These are phyloP conservation scores for Phytophthora colocasiae DNA, from an alignment of 352 stramenopile species.

Conservation along the genomic window DNA sequence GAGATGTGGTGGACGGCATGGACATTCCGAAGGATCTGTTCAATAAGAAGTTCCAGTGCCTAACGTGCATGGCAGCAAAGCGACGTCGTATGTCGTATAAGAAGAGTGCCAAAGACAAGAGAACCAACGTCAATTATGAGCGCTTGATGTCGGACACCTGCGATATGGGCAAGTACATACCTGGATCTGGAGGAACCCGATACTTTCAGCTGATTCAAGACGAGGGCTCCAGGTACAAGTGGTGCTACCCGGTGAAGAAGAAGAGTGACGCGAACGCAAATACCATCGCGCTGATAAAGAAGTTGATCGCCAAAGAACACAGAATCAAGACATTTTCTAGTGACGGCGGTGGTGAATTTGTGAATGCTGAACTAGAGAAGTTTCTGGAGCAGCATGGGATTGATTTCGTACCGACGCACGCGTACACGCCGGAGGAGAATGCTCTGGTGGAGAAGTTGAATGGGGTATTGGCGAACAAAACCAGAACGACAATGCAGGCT, in stretches of 20 bases:
- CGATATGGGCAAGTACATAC: neutral
- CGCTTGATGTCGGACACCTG: neutral
- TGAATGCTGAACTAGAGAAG: neutral
- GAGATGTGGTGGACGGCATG: neutral
- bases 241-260: slow-evolving; percentile 1
- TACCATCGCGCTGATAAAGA: neutral
- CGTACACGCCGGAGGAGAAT: too few species aligned
- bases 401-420: slow-evolving; percentile 1
- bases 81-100: neutral
- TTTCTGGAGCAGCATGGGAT: neutral
- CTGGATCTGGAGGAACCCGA: neutral
- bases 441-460: too few species aligned
- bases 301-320: slow-evolving; percentile 2
- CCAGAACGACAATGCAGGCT: too few species aligned
- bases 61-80: neutral
- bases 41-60: slow-evolving; percentile 1
- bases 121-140: neutral
- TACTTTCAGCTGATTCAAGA: slow-evolving; percentile 24
- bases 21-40: neutral
- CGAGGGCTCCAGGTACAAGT: slow-evolving; percentile 20
- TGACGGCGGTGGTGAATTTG: slow-evolving; percentile 20
- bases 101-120: neutral
- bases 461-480: too few species aligned
- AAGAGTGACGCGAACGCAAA: slow-evolving; percentile 9
- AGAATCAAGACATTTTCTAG: slow-evolving; percentile 9